Evolutionary conservation across 495 filamentous ascomycete species (phyloP), one percentile per base, ranked within the genome.

Genomic region (Penicillium crystallinum): DNA sequence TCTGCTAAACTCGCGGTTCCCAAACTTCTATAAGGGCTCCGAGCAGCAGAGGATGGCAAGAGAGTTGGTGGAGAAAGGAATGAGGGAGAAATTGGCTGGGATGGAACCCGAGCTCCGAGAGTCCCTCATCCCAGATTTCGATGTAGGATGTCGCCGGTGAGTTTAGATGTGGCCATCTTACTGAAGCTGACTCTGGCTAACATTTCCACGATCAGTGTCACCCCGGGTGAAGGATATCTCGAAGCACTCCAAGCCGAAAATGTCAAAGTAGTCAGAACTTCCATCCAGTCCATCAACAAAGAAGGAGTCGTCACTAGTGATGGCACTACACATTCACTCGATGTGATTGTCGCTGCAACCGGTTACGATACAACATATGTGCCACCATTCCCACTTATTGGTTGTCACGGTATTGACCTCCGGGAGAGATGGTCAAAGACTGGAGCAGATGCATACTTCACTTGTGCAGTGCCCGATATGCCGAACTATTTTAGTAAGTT

Each of bases 311-410:
- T 68, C 14, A 73, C 68, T 7, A 57, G 52, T 3, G 71, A 76
- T 36, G 77, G 77, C 1, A 61, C 58, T 4, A 52, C 62, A 15
- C 53, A 65, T 30, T 39, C 46, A 1, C 48, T 71, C 0, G 71
- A 74, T 29, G 55, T 61, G 9, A 51, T 74, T 11, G 54, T 74
- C 22, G 23, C 12, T 5, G 12, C 38, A 7, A 80, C 78, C 1
- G 77, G 77, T 3, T 80, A 77, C 56, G 64, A 79, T 53, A 75
- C 71, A 5, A 57, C 66, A 7, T 77, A 66, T 61, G 49, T 56
- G n/a, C 73, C 73, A 2, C 68, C 66, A 25, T 79, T 78, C 64
- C 65, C 66, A 4, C 54, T 77, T 21, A 60, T 64, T 29, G 81
- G 81, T 6, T 59, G 54, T 19, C 56, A 67, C 27, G 77, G 73